Conservation (phyloP, 495 filamentous ascomycete genomes). For the Cercophora sp. region DNA sequence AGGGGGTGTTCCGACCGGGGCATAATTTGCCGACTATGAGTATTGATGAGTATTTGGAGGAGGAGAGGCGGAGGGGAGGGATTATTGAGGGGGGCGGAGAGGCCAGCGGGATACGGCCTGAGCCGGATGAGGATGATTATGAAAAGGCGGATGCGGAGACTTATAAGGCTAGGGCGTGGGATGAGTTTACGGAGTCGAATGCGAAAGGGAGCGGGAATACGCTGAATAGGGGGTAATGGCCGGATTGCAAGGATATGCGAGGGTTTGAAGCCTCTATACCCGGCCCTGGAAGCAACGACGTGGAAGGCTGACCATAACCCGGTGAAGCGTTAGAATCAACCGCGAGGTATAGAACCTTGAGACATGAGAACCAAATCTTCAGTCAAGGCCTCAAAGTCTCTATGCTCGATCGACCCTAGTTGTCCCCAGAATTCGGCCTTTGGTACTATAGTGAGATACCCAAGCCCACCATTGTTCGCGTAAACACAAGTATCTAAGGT, state of each 20-base stretch:
- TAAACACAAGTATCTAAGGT: no score
- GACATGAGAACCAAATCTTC: no score
- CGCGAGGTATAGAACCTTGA: no score
- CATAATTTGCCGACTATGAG: slow-evolving; percentile 96
- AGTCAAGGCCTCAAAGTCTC: no score
- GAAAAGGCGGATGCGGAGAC: slow-evolving; percentile 84
- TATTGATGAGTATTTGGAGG: slow-evolving; percentile 95
- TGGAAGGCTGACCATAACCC: no score
- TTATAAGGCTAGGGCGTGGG: slow-evolving; percentile 91
- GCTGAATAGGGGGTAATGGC: slow-evolving; percentile 66
- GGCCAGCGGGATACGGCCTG: slow-evolving; percentile 61
- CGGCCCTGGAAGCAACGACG: no score
- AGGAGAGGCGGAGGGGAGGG: slow-evolving; percentile 81
- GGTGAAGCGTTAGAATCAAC: no score
- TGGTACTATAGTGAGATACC: no score
- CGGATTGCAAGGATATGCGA: neutral
- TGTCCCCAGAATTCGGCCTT: no score
- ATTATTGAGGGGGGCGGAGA: slow-evolving; percentile 90
- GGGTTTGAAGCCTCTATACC: no score
- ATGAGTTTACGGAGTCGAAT: slow-evolving; percentile 90
- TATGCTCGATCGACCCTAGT: no score
- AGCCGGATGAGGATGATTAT: slow-evolving; percentile 83
- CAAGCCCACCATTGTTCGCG: no score
- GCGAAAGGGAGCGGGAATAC: slow-evolving; percentile 84
- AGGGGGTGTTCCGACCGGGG: slow-evolving; percentile 83